Conservation (phyloP, 208 protist genomes). For the Plasmodiophora brassicae region DNA sequence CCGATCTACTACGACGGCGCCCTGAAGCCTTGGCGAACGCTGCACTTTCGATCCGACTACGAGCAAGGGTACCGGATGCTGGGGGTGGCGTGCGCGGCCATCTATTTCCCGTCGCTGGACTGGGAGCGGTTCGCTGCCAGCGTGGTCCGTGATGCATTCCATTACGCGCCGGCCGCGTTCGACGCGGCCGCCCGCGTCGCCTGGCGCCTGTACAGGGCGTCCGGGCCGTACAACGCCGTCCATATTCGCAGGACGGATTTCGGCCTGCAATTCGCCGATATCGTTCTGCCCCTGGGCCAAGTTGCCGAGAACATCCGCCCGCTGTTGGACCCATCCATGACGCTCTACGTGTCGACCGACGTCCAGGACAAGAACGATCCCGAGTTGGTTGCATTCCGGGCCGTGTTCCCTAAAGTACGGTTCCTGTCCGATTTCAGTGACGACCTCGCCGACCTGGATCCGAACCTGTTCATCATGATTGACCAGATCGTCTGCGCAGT, state of each 20-base stretch:
- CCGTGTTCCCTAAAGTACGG: neutral
- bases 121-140: neutral
- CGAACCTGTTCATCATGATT: neutral
- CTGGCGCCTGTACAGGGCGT: neutral
- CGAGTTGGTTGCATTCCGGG: neutral
- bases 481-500: neutral
- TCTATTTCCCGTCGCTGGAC: neutral
- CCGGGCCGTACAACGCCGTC: neutral
- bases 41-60: neutral
- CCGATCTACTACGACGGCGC: neutral
- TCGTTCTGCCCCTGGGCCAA: neutral
- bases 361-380: neutral
- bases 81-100: neutral
- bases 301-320: neutral
- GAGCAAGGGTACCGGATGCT: neutral
- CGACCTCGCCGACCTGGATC: neutral
- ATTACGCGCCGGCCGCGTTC: neutral
- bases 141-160: neutral
- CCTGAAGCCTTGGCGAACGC: neutral
- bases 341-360: neutral
- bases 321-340: neutral
- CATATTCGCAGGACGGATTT: neutral
- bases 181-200: neutral
- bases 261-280: neutral
- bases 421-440: neutral